Conservation (phyloP, 108 stramenopile genomes). For the Epithemia pelagica region DNA sequence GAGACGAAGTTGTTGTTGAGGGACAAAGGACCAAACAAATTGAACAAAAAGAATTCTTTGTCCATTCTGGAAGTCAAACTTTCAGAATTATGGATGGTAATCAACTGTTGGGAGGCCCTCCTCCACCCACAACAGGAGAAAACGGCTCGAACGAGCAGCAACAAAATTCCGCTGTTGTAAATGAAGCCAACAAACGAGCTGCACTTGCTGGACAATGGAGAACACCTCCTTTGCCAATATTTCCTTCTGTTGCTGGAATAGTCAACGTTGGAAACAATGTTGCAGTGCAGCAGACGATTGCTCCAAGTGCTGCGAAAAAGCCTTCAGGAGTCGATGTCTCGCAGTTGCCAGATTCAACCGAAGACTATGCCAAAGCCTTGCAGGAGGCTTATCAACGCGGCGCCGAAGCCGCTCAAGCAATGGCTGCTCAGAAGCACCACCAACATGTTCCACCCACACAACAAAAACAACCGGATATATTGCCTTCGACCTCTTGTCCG, state of each 20-base stretch:
- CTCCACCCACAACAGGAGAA: no score
- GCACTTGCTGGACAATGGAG: conserved; percentile 83
- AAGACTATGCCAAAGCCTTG: conserved; percentile 76
- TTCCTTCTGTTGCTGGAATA: conserved; percentile 16
- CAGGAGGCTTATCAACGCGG: conserved; percentile 72
- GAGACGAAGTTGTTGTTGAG: no score
- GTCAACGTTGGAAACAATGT: background rate
- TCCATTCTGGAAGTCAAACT: no score
- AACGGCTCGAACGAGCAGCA: background rate
- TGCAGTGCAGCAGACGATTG: background rate
- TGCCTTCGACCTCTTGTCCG: conserved; percentile 40
- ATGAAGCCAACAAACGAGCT: conserved; percentile 47
- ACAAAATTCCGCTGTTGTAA: background rate
- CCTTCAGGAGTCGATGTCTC: background rate
- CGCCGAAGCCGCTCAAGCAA: conserved; percentile 13
- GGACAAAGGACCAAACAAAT: no score
- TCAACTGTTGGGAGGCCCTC: no score
- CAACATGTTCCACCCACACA: conserved; percentile 18
- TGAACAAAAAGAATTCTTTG: no score
- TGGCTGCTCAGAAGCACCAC: conserved; percentile 10
- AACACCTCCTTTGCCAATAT: conserved; percentile 71
- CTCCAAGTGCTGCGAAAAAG: background rate
- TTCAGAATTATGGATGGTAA: no score
- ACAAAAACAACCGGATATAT: conserved; percentile 16
- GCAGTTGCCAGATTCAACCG: conserved; percentile 19